Evolutionary conservation across 805 yeast genomes (phyloP).

Genomic region (Torulaspora indica): DNA sequence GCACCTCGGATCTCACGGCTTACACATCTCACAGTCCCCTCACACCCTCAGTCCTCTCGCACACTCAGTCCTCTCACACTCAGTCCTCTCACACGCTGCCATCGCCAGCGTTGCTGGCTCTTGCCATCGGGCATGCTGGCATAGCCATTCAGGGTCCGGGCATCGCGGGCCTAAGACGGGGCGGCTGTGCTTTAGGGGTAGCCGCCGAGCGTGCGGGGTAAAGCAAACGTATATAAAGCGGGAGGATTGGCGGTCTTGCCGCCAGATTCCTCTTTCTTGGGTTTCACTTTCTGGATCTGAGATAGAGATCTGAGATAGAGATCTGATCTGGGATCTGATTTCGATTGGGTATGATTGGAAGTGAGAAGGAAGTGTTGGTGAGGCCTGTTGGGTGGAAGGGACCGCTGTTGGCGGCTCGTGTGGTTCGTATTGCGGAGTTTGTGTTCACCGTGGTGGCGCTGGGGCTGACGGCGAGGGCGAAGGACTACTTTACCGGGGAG

Average conservation of each 20-base stretch:
- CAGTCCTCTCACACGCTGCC: no score
- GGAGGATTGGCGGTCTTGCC: neutral
- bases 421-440: conserved; percentile 3
- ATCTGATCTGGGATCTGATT: no score
- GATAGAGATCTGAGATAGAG: neutral
- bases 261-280: neutral
- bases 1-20: no score
- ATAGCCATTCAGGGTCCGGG: no score
- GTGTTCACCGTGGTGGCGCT: conserved; percentile 5
- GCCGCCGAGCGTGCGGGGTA: no score
- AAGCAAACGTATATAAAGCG: neutral
- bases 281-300: neutral
- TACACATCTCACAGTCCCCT: no score
- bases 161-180: no score
- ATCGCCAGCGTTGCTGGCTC: no score
- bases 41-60: no score
- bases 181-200: conserved; percentile 1
- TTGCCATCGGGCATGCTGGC: no score
- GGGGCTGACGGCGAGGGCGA: conserved; percentile 5
- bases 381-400: conserved; percentile 4
- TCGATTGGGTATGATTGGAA: neutral
- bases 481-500: neutral
- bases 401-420: conserved; percentile 1
- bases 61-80: no score
- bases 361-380: neutral